A percentile compares a stretch with the other conserved stretches of the same genome.
phyloP scores from a whole-genome alignment of 129 eudicot genomes.

The Logfia minima region DNA sequence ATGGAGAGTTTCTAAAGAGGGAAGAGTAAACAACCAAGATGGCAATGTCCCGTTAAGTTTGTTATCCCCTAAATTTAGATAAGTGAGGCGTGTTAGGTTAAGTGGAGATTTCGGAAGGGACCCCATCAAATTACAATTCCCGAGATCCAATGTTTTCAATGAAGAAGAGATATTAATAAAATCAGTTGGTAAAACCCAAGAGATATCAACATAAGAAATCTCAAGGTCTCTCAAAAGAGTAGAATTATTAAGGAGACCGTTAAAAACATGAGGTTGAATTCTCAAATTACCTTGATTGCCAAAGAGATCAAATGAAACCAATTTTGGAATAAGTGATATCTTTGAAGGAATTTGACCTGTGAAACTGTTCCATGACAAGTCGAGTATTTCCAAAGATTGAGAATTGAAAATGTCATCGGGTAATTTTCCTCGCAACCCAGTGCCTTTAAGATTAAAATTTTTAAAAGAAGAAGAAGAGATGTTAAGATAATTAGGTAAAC shows the following conservation, averaged over 20 bases:
- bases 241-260: too few relatives aligned
- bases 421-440: constrained; percentile 27
- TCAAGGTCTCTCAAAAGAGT: too few relatives aligned
- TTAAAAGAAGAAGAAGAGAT: too few relatives aligned
- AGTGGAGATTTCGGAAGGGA: constrained; percentile 13
- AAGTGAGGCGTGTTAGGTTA: constrained; percentile 19
- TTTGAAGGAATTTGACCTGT: not conserved
- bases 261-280: too few relatives aligned
- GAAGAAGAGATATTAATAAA: not conserved
- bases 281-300: too few relatives aligned
- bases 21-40: constrained; percentile 7
- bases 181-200: not conserved
- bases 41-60: constrained; percentile 14
- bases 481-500: too few relatives aligned
- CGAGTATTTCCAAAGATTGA: not conserved
- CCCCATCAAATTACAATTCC: not conserved
- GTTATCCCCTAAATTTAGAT: not conserved
- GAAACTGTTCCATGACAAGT: not conserved
- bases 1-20: not conserved
- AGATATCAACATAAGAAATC: too few relatives aligned
- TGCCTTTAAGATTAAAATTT: not conserved
- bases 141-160: not conserved
- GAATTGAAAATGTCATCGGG: constrained; percentile 29
- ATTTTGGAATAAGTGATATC: too few relatives aligned
- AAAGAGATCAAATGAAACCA: too few relatives aligned